A percentile compares a stretch with the other conserved stretches of the same genome.
phyloP scores from a whole-genome alignment of 2,329 filamentous ascomycete genomes.

The Exophiala dermatitidis region DNA sequence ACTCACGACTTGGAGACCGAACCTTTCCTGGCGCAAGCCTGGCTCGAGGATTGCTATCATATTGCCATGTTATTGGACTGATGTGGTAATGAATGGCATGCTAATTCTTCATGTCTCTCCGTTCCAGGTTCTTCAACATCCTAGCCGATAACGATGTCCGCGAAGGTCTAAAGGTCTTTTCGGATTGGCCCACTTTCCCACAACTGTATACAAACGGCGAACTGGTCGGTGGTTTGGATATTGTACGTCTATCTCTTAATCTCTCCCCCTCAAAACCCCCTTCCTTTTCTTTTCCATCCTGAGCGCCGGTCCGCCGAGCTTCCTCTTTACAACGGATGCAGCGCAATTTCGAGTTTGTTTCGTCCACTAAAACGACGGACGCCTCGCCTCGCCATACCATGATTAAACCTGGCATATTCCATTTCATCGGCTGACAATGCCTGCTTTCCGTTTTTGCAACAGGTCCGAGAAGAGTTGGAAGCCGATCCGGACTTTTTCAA shows the following conservation, averaged over 20 bases:
- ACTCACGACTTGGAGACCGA: too few relatives aligned
- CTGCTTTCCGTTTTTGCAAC: slow-evolving; percentile 2
- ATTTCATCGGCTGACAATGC: slow-evolving; percentile 4
- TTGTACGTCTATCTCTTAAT: slow-evolving; percentile 56
- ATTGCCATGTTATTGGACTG: too few relatives aligned
- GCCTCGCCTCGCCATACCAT: neutral
- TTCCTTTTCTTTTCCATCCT: neutral
- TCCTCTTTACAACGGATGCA: too few relatives aligned
- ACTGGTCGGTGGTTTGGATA: slow-evolving; percentile 87
- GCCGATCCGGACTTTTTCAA: slow-evolving; percentile 76
- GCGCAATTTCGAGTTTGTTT: too few relatives aligned
- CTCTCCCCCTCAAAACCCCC: neutral
- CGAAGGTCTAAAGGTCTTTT: slow-evolving; percentile 91
- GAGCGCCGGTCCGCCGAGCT: too few relatives aligned
- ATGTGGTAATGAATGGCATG: neutral
- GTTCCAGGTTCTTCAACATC: slow-evolving; percentile 83
- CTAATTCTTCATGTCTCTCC: neutral
- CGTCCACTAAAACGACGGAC: too few relatives aligned
- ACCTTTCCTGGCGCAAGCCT: too few relatives aligned
- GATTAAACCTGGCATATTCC: neutral
- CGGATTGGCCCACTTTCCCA: slow-evolving; percentile 98
- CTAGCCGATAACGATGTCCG: slow-evolving; percentile 94
- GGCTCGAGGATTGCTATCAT: too few relatives aligned
- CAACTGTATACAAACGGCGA: slow-evolving; percentile 90
- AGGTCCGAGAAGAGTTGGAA: slow-evolving; percentile 91